A percentile compares a stretch with the other conserved stretches of the same genome.
Conservation (phyloP, 2,329 filamentous ascomycete genomes). For the Talaromyces islandicus region DNA sequence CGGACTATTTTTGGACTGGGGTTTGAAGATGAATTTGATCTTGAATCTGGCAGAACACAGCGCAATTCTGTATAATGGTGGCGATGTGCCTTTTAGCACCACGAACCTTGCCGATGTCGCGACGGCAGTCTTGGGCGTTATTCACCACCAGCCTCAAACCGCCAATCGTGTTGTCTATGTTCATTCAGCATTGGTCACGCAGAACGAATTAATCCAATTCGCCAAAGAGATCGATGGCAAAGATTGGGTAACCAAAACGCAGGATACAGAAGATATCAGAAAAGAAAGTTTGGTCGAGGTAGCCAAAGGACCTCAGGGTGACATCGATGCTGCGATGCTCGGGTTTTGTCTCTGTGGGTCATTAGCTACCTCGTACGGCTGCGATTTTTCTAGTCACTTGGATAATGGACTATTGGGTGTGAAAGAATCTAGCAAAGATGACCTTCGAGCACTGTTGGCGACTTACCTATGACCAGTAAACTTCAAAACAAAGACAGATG, state of each 20-base stretch:
- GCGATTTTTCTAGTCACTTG: slow-evolving; percentile 24
- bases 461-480: neutral
- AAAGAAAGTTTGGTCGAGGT: slow-evolving; percentile 23
- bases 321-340: slow-evolving; percentile 18
- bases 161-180: slow-evolving; percentile 47
- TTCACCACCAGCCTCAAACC: slow-evolving; percentile 47
- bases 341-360: slow-evolving; percentile 23
- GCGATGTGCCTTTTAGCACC: slow-evolving; percentile 43
- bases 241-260: neutral
- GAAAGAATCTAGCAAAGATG: slow-evolving; percentile 20
- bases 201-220: slow-evolving; percentile 29
- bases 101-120: slow-evolving; percentile 46
- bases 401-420: slow-evolving; percentile 33
- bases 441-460: slow-evolving; percentile 11
- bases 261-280: slow-evolving; percentile 9
- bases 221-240: neutral
- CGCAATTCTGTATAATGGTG: slow-evolving; percentile 45
- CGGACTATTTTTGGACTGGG: slow-evolving; percentile 30
- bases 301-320: slow-evolving; percentile 15
- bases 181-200: slow-evolving; percentile 40
- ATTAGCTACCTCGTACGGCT: slow-evolving; percentile 23
- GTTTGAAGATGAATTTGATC: slow-evolving; percentile 35
- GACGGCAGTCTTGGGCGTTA: slow-evolving; percentile 44
- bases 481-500: too few species aligned
- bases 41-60: slow-evolving; percentile 39